Evolutionary conservation across 495 filamentous ascomycete genomes (phyloP), one percentile per base, ranked within the genome.

Genomic region (Penicillium pulvis): DNA sequence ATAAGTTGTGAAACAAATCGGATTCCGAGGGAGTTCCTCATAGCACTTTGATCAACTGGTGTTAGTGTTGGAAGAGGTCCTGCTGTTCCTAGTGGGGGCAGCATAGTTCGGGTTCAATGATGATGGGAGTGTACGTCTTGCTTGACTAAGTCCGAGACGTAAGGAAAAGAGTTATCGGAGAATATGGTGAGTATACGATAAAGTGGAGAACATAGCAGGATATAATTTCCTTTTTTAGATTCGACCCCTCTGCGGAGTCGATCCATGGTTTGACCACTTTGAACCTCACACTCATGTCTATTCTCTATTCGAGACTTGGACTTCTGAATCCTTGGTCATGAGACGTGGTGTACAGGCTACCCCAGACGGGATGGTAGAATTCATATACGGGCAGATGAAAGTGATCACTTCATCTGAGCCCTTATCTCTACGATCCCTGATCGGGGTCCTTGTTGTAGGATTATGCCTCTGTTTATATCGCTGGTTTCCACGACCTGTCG

Each of bases 1-100:
- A 43, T 36, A 45, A 23, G 49, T 12, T 41, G 16, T 39, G 28
- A 63, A 35, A 53, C 36, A 35, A 55, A 41, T 50, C 60, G 56
- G 60, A 49, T 35, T 31, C 20, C 44, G 49, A 54, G 61, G 44
- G 47, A 44, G 44, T 39, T 23, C 2, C 23, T 44, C 16, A 23
- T 17, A 20, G 11, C 10, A 5, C 1, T 7, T 28, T 28, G 2
- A 28, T 7, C 28, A 5, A 28, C 28, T 28, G 6, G 28, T 4
- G 6, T 28, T 28, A 4, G 6, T 4, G 28, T 28, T 23, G 20
- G 2, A 2, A 23, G 20, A 1, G 20, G 20, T 23, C 20, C 20
- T 23, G 20, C 20, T 23, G 20, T 23, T 23, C 20, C 20, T 23
- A 2, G 2, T 23, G 20, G 20, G 20, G 20, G 20, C 20, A 23